Conservation (phyloP, 1,139 yeast species). For the Nakaseomyces nivariensis region DNA sequence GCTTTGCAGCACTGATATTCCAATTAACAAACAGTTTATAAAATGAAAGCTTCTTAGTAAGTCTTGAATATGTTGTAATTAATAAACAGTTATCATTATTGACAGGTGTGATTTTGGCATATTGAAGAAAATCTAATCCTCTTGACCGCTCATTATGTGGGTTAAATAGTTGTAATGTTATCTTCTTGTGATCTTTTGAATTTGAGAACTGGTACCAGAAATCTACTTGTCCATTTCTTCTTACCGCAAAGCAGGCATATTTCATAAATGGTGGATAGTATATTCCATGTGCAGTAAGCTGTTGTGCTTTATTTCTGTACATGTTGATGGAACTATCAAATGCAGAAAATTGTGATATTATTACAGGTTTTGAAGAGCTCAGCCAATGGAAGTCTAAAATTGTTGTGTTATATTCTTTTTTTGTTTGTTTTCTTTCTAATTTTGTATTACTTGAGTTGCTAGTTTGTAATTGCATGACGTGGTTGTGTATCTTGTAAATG, state of each 20-base stretch:
- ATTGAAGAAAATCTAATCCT: constrained; percentile 27
- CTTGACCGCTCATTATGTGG: constrained; percentile 17
- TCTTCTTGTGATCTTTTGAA: constrained; percentile 30
- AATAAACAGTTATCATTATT: constrained; percentile 26
- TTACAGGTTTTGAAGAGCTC: constrained; percentile 27
- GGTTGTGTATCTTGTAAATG: constrained; percentile 27
- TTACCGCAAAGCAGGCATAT: constrained; percentile 28
- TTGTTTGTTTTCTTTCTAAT: constrained; percentile 25
- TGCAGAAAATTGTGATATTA: constrained; percentile 27
- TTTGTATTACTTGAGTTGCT: constrained; percentile 8
- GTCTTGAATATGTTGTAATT: constrained; percentile 24
- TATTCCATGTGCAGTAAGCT: constrained; percentile 28
- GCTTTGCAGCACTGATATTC: constrained; percentile 22
- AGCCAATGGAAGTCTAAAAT: constrained; percentile 29
- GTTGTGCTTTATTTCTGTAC: constrained; percentile 28
- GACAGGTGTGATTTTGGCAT: constrained; percentile 27
- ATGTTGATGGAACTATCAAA: constrained; percentile 21
- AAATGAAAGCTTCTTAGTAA: constrained; percentile 20
- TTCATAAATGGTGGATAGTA: constrained; percentile 31
- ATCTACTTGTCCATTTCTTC: constrained; percentile 29
- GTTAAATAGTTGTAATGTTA: constrained; percentile 22
- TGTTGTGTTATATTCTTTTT: constrained; percentile 26
- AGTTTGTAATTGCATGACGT: constrained; percentile 20
- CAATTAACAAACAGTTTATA: constrained; percentile 27
- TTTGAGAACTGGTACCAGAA: constrained; percentile 32